Percentiles rank a stretch among this genome's conserved stretches.
These are phyloP conservation scores for Parsonsia alboflavescens DNA, from an alignment of 257 asterid genomes.

Conservation along the genomic window DNA sequence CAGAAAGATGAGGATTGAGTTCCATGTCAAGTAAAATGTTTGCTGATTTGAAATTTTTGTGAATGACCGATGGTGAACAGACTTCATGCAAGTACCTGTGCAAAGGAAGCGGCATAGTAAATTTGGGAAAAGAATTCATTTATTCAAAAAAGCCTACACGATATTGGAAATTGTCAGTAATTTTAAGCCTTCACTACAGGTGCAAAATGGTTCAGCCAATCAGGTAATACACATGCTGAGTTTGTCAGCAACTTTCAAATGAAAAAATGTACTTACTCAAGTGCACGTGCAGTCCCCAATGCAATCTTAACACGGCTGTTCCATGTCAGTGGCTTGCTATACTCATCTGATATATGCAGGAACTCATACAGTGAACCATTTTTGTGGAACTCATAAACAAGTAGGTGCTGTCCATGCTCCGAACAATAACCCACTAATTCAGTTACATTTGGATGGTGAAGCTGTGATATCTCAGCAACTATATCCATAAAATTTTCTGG, in stretches of 20 bases:
- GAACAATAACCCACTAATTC: constrained; percentile 89
- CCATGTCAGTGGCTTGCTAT: constrained; percentile 79
- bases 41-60: constrained; percentile 80
- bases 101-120: constrained; percentile 20
- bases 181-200: background rate
- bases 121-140: background rate
- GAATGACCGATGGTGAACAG: constrained; percentile 87
- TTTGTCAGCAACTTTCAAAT: background rate
- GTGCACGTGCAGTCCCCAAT: constrained; percentile 87
- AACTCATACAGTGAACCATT: constrained; percentile 76
- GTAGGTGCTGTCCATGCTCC: constrained; percentile 81
- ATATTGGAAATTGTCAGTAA: background rate
- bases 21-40: constrained; percentile 79
- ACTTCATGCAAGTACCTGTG: constrained; percentile 93
- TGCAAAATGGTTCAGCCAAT: background rate
- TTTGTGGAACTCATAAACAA: constrained; percentile 73
- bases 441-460: constrained; percentile 79
- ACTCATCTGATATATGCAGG: constrained; percentile 75
- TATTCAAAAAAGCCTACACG: background rate
- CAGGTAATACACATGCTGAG: background rate
- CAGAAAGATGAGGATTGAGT: constrained; percentile 94
- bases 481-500: constrained; percentile 69
- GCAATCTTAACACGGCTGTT: constrained; percentile 92
- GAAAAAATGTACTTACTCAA: constrained; percentile 55
- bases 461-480: constrained; percentile 63